Conservation (phyloP, 2,329 filamentous ascomycete species). For the Tolypocladium endophyticum region DNA sequence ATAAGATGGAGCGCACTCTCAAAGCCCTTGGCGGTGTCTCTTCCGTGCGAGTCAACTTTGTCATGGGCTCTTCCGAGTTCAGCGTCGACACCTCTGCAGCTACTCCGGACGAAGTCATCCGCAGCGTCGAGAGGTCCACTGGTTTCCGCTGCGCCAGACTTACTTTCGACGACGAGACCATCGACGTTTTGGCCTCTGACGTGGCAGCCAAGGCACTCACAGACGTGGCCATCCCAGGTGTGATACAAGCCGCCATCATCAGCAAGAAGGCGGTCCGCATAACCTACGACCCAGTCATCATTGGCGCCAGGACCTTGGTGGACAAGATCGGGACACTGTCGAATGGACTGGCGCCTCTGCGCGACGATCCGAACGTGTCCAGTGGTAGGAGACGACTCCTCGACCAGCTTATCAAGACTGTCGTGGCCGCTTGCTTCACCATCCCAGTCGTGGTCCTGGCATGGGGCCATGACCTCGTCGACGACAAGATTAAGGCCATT, state of each 20-base stretch:
- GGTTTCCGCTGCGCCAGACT: conserved; percentile 18
- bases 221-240: conserved; percentile 10
- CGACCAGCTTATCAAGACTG: conserved; percentile 21
- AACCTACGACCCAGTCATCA: conserved; percentile 20
- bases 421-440: conserved; percentile 17
- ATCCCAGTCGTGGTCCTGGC: conserved; percentile 22
- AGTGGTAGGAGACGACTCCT: conserved; percentile 17
- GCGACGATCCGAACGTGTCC: conserved; percentile 19
- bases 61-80: conserved; percentile 25
- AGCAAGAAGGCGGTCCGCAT: conserved; percentile 20
- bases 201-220: conserved; percentile 10
- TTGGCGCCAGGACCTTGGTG: conserved; percentile 21
- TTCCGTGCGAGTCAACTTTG: conserved; percentile 23
- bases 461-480: conserved; percentile 15
- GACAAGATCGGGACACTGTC: conserved; percentile 6
- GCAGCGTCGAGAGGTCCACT: conserved; percentile 13
- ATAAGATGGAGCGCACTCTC: conserved; percentile 21
- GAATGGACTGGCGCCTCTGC: conserved; percentile 18
- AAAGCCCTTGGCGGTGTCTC: conserved; percentile 16
- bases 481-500: conserved; percentile 10
- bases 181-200: conserved; percentile 17
- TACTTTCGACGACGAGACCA: conserved; percentile 13
- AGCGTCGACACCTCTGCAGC: conserved; percentile 12
- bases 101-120: conserved; percentile 16
- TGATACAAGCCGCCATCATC: conserved; percentile 14